These are phyloP conservation scores for Phytophthora pseudosyringae DNA, from an alignment of 352 stramenopile genomes.

Conservation along the genomic window DNA sequence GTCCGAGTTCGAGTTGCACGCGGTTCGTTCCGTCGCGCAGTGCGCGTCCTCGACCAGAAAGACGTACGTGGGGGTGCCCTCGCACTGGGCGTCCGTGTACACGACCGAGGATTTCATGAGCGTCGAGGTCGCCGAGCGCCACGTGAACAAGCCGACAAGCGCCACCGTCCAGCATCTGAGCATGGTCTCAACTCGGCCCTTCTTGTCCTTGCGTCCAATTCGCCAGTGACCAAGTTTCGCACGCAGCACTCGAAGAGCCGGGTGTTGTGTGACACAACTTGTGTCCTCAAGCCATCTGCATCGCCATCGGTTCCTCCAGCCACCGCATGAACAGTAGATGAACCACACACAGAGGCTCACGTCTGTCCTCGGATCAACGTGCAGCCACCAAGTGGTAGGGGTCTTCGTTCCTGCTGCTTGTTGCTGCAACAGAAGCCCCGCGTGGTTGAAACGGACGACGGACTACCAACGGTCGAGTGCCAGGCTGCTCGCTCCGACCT, in stretches of 20 bases:
- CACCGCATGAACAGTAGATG: not conserved
- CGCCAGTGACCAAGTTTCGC: not conserved
- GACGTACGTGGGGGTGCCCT: conserved; percentile 6
- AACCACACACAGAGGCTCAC: not conserved
- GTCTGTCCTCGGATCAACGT: not conserved
- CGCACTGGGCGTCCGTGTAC: conserved; percentile 16
- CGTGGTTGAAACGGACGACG: not conserved
- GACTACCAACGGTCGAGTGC: too few relatives aligned
- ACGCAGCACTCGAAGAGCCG: conserved; percentile 6
- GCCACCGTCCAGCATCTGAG: not conserved
- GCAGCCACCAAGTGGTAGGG: conserved; percentile 8
- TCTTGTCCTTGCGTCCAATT: conserved; percentile 4
- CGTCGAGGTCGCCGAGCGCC: not conserved
- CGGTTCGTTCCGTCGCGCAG: conserved; percentile 1
- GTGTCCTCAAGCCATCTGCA: conserved; percentile 8
- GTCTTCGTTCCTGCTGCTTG: not conserved
- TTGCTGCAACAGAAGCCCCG: too few relatives aligned
- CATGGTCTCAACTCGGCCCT: not conserved
- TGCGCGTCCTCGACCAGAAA: not conserved
- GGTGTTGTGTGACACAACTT: not conserved
- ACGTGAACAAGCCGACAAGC: not conserved
- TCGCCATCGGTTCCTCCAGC: conserved; percentile 3
- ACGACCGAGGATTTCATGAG: conserved; percentile 6
- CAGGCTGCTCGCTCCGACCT: not conserved
- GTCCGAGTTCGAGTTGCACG: not conserved